Evolutionary conservation across 169 alveolate genomes (phyloP).

Genomic region (Babesia divergens): DNA sequence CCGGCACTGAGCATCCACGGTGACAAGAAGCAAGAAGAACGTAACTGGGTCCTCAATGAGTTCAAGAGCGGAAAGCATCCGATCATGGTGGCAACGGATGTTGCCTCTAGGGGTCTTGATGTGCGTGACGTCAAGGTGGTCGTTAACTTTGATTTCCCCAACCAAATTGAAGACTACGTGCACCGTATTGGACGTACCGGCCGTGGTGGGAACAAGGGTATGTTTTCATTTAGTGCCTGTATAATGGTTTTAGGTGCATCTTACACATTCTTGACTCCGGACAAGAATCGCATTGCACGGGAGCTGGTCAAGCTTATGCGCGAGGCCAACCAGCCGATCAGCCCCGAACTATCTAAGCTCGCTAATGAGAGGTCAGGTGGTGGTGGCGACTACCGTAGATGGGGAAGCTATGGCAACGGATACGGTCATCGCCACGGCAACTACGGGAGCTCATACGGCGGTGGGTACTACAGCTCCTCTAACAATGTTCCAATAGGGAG

Average conservation of each 20-base stretch:
- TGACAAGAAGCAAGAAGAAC: constrained; percentile 92
- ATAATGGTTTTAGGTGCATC: constrained; percentile 77
- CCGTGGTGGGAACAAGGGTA: constrained; percentile 93
- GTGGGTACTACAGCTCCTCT: constrained; percentile 29
- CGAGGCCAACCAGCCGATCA: constrained; percentile 89
- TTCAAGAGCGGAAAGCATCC: constrained; percentile 92
- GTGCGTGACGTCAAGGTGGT: constrained; percentile 94
- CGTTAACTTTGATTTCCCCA: constrained; percentile 98
- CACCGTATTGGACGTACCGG: constrained; percentile 97
- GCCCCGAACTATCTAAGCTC: constrained; percentile 82
- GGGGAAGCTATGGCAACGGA: constrained; percentile 48
- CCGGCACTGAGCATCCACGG: constrained; percentile 97
- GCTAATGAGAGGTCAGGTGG: constrained; percentile 59
- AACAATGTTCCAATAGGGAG: constrained; percentile 59
- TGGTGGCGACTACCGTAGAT: constrained; percentile 55
- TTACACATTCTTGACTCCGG: constrained; percentile 89
- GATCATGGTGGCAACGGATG: constrained; percentile 99
- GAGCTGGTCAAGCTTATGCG: constrained; percentile 90
- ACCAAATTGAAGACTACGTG: constrained; percentile 95
- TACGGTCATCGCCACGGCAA: background rate
- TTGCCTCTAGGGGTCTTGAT: constrained; percentile 99
- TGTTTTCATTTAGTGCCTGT: background rate
- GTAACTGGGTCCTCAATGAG: constrained; percentile 90
- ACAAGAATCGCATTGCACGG: constrained; percentile 87
- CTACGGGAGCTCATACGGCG: constrained; percentile 24